These are phyloP conservation scores for Peniophora sp. DNA, from an alignment of 1,284 basidiomycete species.

Conservation along the genomic window DNA sequence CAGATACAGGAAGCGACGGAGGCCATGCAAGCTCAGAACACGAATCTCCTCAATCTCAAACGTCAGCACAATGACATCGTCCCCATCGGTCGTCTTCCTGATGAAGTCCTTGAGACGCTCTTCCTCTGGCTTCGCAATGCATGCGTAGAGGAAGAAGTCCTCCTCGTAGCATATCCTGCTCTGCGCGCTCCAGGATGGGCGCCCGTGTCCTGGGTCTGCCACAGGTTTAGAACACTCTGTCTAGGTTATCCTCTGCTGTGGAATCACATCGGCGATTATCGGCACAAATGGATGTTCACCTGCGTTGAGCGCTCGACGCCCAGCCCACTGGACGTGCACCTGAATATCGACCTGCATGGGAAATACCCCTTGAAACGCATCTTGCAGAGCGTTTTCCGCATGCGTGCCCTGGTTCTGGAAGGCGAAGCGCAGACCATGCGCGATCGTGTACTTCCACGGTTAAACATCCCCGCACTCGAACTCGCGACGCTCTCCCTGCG, in stretches of 20 bases:
- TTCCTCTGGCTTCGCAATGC: background rate
- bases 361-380: background rate
- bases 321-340: background rate
- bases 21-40: background rate
- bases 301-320: background rate
- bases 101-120: background rate
- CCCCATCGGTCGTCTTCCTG: background rate
- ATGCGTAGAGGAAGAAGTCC: background rate
- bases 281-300: background rate
- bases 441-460: background rate
- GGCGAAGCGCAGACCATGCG: background rate
- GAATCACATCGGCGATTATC: background rate
- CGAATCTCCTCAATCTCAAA: background rate
- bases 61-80: background rate
- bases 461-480: background rate
- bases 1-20: background rate
- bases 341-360: background rate
- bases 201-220: background rate
- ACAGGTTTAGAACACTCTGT: background rate
- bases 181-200: background rate
- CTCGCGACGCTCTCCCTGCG: background rate
- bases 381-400: background rate
- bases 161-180: background rate
- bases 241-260: background rate
- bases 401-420: background rate